Evolutionary conservation across 2,329 filamentous ascomycete genomes (phyloP), one percentile per base, ranked within the genome.

Genomic region (Cytospora chrysosperma): DNA sequence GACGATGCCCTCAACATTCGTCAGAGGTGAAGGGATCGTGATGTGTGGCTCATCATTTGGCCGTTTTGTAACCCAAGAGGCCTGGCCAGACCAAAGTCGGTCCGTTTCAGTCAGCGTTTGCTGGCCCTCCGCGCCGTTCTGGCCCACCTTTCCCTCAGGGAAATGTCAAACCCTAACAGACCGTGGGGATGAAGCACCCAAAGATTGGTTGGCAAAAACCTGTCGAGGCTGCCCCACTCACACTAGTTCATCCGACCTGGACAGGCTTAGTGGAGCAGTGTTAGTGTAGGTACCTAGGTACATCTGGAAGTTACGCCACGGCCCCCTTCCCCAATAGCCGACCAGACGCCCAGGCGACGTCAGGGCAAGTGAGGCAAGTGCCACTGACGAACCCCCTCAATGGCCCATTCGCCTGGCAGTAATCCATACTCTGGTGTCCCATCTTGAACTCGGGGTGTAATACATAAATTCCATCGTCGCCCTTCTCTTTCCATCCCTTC

Each of bases 301-400:
- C 43, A 47, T n/a, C n/a, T n/a, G n/a, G n/a, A n/a, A n/a, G n/a
- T n/a, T n/a, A n/a, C 43, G 43, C 59, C 51, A 55, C 28, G 19
- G 58, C 59, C 24, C 59, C 21, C 37, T 30, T 37, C 49, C 50
- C 51, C 17, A n/a, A 30, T 40, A 55, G 37, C 37, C 47, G 28
- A 61, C 60, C 56, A 62, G 49, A 64, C 28, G 49, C 34, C 40
- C 26, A 40, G 34, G 28, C 64, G 57, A 66, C 61, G 64, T 66
- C 64, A 66, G 64, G 64, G 61, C 61, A 54, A 59, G 53, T 59
- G 60, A 56, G 52, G 61, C 50, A 59, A 53, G 47, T 58, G 58
- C 64, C 27, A 63, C 64, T 63, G 37, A 58, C 61, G 64, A 66
- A 64, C 64, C 64, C 62, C 59, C 50, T 30, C 59, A 52, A 32